Base-by-base conservation (phyloP, 176 grass and related monocot species). In the Oryza brachyantha region DNA sequence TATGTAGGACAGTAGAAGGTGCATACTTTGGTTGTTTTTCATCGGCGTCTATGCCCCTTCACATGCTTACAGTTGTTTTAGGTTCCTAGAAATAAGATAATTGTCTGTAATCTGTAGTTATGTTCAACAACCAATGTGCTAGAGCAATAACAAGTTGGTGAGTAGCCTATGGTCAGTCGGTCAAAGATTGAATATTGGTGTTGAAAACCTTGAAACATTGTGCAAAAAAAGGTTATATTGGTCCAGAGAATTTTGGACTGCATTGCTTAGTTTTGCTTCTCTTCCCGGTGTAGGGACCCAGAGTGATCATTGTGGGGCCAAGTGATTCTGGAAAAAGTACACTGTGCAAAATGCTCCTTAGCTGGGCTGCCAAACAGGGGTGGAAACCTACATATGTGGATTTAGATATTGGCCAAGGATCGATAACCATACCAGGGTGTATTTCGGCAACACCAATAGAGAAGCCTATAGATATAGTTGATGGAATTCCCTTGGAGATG, bases 401-500 rank as follows among this genome's bases (percentile, higher is more conserved):
- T 91, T 79, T 94, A 78, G 92, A 98, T 89, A 90, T 98, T 57
- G 96, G 92, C 29, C 90, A 94, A 77, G 92, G 92, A 5, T 98
- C 92, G 13, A 98, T 98, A 86, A 95, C 91, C 38, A 84, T 98
- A 74, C 96, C 92, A 78, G 90, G 87, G 71, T 90, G 90, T 75
- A 91, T 98, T 85, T 91, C 83, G 60, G 96, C 96, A 41, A 93
- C 96, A 54, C 96, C 92, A 0, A 84, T 98, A 43, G 96, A 98
- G 80, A 98, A 94, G 79, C 96, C 96, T 61, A 94, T 98, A 31
- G 92, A 98, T 93, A 86, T 83, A 55, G 80, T 94, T 50, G 92
- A 98, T 71, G 96, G 96, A 70, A 94, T 94, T 84, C 92, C 92
- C 73, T 87, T 98, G 84, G 96, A 98, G 75, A 98, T 98, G 96